phyloP scores from a whole-genome alignment of 805 yeast genomes.

The Metschnikowia bowlesiae region DNA sequence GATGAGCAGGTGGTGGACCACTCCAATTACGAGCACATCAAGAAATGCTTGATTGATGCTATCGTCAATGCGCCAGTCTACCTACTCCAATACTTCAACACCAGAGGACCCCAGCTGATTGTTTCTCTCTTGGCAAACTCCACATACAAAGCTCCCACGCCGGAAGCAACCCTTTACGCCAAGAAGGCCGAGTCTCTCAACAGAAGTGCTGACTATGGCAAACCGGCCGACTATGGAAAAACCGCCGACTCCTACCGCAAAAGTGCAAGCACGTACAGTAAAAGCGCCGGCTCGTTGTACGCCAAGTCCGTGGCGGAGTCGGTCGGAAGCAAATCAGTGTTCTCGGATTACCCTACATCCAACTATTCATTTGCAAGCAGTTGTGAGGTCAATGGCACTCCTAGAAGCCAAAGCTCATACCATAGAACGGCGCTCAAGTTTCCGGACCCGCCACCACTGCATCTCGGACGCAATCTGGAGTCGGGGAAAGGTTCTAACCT shows the following conservation, averaged over 20 bases:
- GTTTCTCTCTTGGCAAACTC: constrained; percentile 5
- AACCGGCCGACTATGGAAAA: background rate
- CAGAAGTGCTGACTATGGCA: background rate
- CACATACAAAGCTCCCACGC: background rate
- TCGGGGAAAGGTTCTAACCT: constrained; percentile 2
- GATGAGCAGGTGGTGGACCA: constrained; percentile 5
- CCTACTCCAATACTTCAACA: constrained; percentile 11
- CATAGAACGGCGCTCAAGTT: background rate
- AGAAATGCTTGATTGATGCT: constrained; percentile 7
- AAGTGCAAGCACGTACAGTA: no score
- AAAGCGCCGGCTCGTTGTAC: background rate
- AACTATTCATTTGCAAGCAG: constrained; percentile 2
- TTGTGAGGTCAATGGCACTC: background rate
- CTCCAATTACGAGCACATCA: constrained; percentile 7
- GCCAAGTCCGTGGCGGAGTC: background rate
- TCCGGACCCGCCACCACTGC: background rate
- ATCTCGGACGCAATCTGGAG: background rate
- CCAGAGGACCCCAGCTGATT: constrained; percentile 14
- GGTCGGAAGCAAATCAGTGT: constrained; percentile 1
- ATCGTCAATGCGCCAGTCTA: constrained; percentile 11
- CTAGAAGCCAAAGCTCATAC: background rate
- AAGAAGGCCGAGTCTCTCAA: background rate
- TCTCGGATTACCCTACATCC: constrained; percentile 6
- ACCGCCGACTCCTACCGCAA: no score
- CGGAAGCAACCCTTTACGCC: background rate